These are phyloP conservation scores for Leucocoprinus leucothites DNA, from an alignment of 768 basidiomycete species.

Conservation along the genomic window DNA sequence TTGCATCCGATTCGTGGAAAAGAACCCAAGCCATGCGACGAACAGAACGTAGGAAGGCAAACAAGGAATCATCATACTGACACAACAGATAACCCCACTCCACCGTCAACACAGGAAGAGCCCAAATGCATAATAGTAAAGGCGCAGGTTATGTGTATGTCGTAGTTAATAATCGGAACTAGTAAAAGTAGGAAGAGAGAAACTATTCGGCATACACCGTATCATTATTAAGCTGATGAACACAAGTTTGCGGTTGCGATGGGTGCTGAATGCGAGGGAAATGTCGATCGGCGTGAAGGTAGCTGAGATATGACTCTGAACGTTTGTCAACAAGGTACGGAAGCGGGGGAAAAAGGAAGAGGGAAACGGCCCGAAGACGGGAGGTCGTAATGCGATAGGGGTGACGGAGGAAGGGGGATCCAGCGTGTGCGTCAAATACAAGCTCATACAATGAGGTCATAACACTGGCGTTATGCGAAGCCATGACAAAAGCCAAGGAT, in stretches of 20 bases:
- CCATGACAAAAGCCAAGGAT: too few relatives aligned
- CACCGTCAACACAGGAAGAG: background rate
- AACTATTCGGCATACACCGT: slow-evolving; percentile 8
- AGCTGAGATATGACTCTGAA: background rate
- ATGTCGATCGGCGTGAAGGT: background rate
- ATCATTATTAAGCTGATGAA: slow-evolving; percentile 11
- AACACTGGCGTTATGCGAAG: background rate
- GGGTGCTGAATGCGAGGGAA: background rate
- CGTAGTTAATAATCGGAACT: slow-evolving; percentile 13
- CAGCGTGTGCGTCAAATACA: background rate
- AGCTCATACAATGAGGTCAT: background rate
- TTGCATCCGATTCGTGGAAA: background rate
- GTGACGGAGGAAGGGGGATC: background rate
- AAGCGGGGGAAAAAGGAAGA: background rate
- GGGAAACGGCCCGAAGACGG: background rate
- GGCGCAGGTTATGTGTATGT: slow-evolving; percentile 5
- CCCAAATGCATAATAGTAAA: slow-evolving; percentile 7
- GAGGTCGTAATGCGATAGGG: background rate
- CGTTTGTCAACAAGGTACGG: background rate
- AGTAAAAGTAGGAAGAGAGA: background rate
- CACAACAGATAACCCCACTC: too few relatives aligned
- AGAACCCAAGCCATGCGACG: slow-evolving; percentile 9
- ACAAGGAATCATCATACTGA: too few relatives aligned
- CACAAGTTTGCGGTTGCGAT: slow-evolving; percentile 7
- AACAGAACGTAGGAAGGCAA: background rate